Evolutionary conservation across 2,329 filamentous ascomycete species (phyloP), one percentile per base, ranked within the genome.

Genomic region (Colletotrichum gloeosporioides): DNA sequence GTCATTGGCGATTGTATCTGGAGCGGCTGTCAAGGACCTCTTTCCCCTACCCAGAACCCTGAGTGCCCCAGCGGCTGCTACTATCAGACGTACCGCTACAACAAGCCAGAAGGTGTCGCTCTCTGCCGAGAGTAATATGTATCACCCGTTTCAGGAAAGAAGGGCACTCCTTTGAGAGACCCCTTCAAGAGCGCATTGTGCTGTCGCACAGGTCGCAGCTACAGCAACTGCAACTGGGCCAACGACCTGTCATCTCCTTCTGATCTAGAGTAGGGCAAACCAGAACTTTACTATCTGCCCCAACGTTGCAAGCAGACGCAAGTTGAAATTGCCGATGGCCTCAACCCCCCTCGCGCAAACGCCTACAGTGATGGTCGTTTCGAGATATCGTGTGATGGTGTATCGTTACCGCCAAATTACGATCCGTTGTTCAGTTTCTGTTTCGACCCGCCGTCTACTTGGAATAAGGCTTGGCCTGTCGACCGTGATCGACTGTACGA

Each of bases 401-500:
- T 61, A 61, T 61, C 57, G 6, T 29, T 61, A 61, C 57, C 25
- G 57, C 22, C 57, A 61, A 61, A 61, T 29, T 61, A 61, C 57
- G 57, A 9, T 61, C 57, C n/a, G 57, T 18, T 61, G 25, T 27
- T 61, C 57, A 2, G 4, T 27, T 61, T 61, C 25, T 1, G 57
- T 29, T 61, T 22, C 15, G 4, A 25, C 8, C 57, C 57, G 27
- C 57, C 57, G 57, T 18, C 49, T 53, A 53, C 49, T 53, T 53
- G 49, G 1, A 1, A 53, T 53, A 53, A 53, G n/a, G 8, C n/a
- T 18, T 83, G 80, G 80, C 82, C 81, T 2, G 81, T 82, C 32
- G 73, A 80, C 59, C 81, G 81, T 7, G 77, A 78, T 9, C 74
- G 78, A 29, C 77, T 82, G 4, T 82, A 79, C 77, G 71, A 77